Conservation (phyloP, 2,329 filamentous ascomycete genomes). For the Apiospora arundinis region DNA sequence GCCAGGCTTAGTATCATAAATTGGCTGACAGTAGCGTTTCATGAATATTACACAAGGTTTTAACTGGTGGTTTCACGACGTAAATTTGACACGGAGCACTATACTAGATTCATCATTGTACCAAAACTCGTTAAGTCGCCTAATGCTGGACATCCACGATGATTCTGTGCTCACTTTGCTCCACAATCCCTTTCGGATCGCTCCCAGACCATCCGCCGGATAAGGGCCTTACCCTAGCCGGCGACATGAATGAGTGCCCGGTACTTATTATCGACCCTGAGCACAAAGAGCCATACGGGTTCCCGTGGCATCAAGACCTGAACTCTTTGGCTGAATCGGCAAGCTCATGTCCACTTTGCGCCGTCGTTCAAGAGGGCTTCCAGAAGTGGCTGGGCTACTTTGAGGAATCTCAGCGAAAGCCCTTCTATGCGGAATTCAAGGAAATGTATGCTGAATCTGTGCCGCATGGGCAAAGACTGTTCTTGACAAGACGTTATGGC, state of each 20-base stretch:
- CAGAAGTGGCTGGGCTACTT: background rate
- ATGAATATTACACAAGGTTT: too few relatives aligned
- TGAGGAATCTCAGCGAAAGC: background rate
- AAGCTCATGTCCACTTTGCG: background rate
- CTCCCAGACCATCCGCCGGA: background rate
- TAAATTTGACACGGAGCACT: too few relatives aligned
- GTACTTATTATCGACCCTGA: background rate
- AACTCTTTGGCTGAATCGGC: background rate
- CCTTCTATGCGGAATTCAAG: background rate
- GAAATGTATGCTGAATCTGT: background rate
- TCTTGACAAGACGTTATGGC: background rate
- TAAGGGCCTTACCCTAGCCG: background rate
- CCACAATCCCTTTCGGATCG: background rate
- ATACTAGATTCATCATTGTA: too few relatives aligned
- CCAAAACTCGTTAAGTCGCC: background rate
- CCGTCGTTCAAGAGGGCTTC: background rate
- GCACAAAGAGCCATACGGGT: background rate
- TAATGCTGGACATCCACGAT: background rate
- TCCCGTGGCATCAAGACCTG: background rate
- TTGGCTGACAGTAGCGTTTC: too few relatives aligned
- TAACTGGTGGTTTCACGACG: background rate
- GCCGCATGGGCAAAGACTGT: background rate
- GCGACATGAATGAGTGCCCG: background rate
- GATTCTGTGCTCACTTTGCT: background rate
- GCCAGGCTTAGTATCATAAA: too few relatives aligned